Evolutionary conservation across 106 monocot genomes (phyloP), one percentile per base, ranked within the genome.

Genomic region (Vanilla planifolia): DNA sequence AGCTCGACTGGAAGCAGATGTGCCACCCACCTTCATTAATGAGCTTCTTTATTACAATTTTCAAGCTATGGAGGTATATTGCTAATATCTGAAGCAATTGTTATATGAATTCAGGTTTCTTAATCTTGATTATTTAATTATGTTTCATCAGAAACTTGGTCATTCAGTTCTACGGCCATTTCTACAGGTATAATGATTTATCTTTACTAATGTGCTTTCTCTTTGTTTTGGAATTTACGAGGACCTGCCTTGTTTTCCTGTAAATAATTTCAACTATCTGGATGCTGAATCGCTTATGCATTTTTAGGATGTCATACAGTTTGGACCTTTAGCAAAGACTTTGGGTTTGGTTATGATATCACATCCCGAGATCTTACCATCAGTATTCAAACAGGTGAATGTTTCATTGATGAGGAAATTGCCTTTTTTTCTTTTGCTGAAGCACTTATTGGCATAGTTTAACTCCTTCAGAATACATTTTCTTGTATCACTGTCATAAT

Each of bases 261-360:
- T 19, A n/a, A n/a, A n/a, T 56, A n/a, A n/a, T 56, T 19, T 32
- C 15, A 32, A n/a, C 17, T 13, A 33, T 6, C 5, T 56, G 55
- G 4, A n/a, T 59, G 2, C 37, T 59, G 37, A 59, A 59, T 37
- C 37, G 5, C 8, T 70, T 44, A 0, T 71, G 8, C 30, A 22
- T 71, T 26, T 51, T 51, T 71, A 95, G 95, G 95, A 95, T 79
- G 95, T 95, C 11, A 84, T 95, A 78, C 95, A 95, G 55, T 95
- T 95, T 77, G 80, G 76, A 35, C 95, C 95, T 68, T 76, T 95
- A 51, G 76, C 78, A 17, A 90, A 84, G 76, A 90, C 95, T 55
- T 52, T 95, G 71, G 86, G 86, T 53, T 83, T 59, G 39, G 83
- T 95, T 25, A 77, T 88, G 89, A 32, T 89, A 59, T 59, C 32